These are phyloP conservation scores for Pseudogymnoascus sp. DNA, from an alignment of 2,329 filamentous ascomycete genomes.

Conservation along the genomic window DNA sequence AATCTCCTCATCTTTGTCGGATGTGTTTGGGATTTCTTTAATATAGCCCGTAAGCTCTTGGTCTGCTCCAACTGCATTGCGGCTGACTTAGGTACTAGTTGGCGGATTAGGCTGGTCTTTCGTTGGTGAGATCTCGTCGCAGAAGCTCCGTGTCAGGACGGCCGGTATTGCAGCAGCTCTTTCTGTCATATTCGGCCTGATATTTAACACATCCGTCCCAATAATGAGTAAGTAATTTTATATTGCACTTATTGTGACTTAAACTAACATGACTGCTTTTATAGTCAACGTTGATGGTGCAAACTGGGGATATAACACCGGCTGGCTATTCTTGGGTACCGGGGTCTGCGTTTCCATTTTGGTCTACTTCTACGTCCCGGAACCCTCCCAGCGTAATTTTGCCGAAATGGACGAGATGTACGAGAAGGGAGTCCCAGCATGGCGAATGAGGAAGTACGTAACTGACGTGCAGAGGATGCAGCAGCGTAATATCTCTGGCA, in stretches of 20 bases:
- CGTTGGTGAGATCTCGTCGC: slow-evolving; percentile 20
- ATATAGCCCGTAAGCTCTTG: slow-evolving; percentile 10
- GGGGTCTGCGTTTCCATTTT: slow-evolving; percentile 14
- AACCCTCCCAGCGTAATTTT: slow-evolving; percentile 19
- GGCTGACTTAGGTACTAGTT: neutral
- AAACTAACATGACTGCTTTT: neutral
- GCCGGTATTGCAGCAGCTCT: slow-evolving; percentile 19
- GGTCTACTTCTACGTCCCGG: slow-evolving; percentile 20
- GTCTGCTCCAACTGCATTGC: neutral
- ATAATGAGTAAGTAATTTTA: slow-evolving; percentile 13
- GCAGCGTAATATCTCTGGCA: neutral
- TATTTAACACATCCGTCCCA: slow-evolving; percentile 20
- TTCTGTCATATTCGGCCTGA: slow-evolving; percentile 21
- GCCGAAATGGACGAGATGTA: slow-evolving; percentile 24
- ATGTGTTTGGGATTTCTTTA: slow-evolving; percentile 20
- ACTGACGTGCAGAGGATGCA: slow-evolving; percentile 15
- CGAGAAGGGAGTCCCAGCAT: slow-evolving; percentile 18
- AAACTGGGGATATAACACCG: slow-evolving; percentile 21
- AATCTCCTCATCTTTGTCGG: slow-evolving; percentile 18
- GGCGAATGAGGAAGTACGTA: slow-evolving; percentile 18
- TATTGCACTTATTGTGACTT: no score
- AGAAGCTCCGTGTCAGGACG: slow-evolving; percentile 19
- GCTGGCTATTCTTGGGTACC: slow-evolving; percentile 17
- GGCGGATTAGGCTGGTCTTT: slow-evolving; percentile 20
- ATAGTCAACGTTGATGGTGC: slow-evolving; percentile 13